These are phyloP conservation scores for Candida adriatica DNA, from an alignment of 805 yeast species.

Conservation along the genomic window DNA sequence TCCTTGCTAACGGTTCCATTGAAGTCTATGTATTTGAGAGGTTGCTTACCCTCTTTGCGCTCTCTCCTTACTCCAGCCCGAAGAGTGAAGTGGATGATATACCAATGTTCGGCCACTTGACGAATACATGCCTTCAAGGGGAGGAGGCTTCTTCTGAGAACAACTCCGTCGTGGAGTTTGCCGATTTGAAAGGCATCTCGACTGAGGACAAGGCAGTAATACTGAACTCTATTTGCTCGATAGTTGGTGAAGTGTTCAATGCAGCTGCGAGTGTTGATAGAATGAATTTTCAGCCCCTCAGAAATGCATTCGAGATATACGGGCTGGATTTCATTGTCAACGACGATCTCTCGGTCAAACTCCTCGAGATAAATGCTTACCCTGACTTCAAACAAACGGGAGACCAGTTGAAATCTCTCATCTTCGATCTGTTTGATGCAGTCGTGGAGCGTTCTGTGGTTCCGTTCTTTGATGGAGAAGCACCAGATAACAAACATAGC, in stretches of 20 bases:
- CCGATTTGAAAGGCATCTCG: conserved; percentile 40
- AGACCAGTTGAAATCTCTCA: conserved; percentile 54
- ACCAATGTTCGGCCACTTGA: conserved; percentile 58
- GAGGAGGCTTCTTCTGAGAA: conserved; percentile 31
- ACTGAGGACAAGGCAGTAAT: conserved; percentile 33
- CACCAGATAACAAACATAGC: conserved; percentile 8
- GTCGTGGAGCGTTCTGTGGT: conserved; percentile 41
- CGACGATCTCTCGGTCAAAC: conserved; percentile 41
- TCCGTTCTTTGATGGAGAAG: conserved; percentile 34
- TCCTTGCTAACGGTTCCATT: conserved; percentile 66
- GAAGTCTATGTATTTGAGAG: conserved; percentile 73
- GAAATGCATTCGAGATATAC: conserved; percentile 77
- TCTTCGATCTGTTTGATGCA: conserved; percentile 58
- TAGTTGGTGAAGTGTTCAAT: conserved; percentile 62
- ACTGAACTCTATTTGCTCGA: conserved; percentile 47
- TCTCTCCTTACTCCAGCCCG: conserved; percentile 33
- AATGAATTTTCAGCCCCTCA: conserved; percentile 76
- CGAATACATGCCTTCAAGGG: conserved; percentile 88
- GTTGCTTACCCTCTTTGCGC: conserved; percentile 80
- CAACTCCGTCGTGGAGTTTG: conserved; percentile 57
- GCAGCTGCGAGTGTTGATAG: conserved; percentile 81
- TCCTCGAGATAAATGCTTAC: conserved; percentile 85
- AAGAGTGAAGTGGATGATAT: conserved; percentile 36
- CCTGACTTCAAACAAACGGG: conserved; percentile 99
- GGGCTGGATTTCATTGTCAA: conserved; percentile 87